phyloP scores from a whole-genome alignment of 805 yeast species.

The Ogataea trehaloabstinens region DNA sequence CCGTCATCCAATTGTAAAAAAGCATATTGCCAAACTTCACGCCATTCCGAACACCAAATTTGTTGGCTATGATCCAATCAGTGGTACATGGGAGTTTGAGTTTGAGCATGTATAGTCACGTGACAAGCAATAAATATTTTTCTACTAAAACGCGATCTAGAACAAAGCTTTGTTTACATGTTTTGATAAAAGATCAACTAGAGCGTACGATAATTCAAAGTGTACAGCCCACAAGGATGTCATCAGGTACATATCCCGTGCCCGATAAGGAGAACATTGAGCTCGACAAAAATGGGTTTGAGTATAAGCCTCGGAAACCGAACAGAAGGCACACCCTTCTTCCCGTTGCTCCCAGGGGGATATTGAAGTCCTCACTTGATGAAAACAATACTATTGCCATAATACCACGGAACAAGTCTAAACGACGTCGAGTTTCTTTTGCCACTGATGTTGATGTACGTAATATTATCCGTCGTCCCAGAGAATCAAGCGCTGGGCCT shows the following conservation, averaged over 20 bases:
- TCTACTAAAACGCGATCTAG: too few relatives aligned
- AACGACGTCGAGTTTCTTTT: slow-evolving; percentile 64
- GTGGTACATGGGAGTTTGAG: slow-evolving; percentile 70
- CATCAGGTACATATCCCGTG: background rate
- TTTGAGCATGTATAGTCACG: slow-evolving; percentile 42
- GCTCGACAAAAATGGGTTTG: slow-evolving; percentile 6
- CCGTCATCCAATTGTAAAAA: slow-evolving; percentile 64
- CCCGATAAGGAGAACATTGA: slow-evolving; percentile 13
- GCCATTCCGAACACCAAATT: slow-evolving; percentile 58
- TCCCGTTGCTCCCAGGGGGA: slow-evolving; percentile 36
- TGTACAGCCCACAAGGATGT: slow-evolving; percentile 2
- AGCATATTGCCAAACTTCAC: slow-evolving; percentile 68
- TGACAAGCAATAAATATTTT: slow-evolving; percentile 3
- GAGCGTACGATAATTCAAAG: too few relatives aligned
- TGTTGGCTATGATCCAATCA: slow-evolving; percentile 69
- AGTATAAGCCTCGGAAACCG: slow-evolving; percentile 13
- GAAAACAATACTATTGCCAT: slow-evolving; percentile 38
- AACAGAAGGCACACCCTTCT: slow-evolving; percentile 33
- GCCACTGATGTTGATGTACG: slow-evolving; percentile 74
- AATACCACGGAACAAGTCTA: slow-evolving; percentile 27
- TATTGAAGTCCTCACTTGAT: slow-evolving; percentile 34
- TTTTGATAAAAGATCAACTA: background rate
- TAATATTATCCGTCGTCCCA: slow-evolving; percentile 40
- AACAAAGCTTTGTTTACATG: background rate
- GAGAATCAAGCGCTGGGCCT: slow-evolving; percentile 24